Percentiles rank a stretch among this genome's conserved stretches.
phyloP scores from a whole-genome alignment of 768 basidiomycete genomes.

The Suillus luteus region DNA sequence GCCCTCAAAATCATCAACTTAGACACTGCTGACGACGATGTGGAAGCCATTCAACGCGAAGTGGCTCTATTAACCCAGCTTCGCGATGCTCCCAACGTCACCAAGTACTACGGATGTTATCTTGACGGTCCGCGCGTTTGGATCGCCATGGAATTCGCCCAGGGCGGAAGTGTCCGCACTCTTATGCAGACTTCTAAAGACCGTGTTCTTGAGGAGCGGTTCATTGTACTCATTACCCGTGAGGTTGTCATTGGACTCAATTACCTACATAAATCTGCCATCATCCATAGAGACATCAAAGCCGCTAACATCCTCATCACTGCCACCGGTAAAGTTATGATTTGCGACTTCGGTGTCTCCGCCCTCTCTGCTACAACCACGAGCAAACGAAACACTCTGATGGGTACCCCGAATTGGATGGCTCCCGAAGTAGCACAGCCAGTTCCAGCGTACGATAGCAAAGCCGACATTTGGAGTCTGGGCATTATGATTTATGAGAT shows the following conservation, averaged over 20 bases:
- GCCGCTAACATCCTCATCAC: slow-evolving; percentile 95
- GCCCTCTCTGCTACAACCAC: slow-evolving; percentile 81
- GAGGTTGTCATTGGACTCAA: slow-evolving; percentile 86
- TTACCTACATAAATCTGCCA: slow-evolving; percentile 90
- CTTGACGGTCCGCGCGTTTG: slow-evolving; percentile 95
- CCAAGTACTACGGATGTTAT: slow-evolving; percentile 95
- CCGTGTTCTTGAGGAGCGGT: slow-evolving; percentile 83
- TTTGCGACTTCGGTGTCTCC: slow-evolving; percentile 98
- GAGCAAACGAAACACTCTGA: slow-evolving; percentile 94
- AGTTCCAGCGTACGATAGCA: slow-evolving; percentile 91
- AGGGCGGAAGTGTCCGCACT: slow-evolving; percentile 91
- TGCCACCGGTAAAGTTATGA: slow-evolving; percentile 85
- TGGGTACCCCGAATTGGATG: slow-evolving; percentile 99
- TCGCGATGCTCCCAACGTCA: slow-evolving; percentile 87
- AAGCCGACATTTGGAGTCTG: slow-evolving; percentile 98
- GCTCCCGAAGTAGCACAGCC: slow-evolving; percentile 94
- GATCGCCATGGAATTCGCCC: slow-evolving; percentile 98
- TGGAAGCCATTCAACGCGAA: slow-evolving; percentile 94
- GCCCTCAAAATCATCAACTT: slow-evolving; percentile 99
- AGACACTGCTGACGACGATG: slow-evolving; percentile 95
- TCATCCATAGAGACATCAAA: slow-evolving; percentile 98
- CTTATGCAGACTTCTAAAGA: slow-evolving; percentile 86
- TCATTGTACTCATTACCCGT: slow-evolving; percentile 82
- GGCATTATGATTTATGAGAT: slow-evolving; percentile 97
- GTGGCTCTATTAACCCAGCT: slow-evolving; percentile 90